Conservation (phyloP, 2,329 filamentous ascomycete genomes). For the Aspergillus japonicus region DNA sequence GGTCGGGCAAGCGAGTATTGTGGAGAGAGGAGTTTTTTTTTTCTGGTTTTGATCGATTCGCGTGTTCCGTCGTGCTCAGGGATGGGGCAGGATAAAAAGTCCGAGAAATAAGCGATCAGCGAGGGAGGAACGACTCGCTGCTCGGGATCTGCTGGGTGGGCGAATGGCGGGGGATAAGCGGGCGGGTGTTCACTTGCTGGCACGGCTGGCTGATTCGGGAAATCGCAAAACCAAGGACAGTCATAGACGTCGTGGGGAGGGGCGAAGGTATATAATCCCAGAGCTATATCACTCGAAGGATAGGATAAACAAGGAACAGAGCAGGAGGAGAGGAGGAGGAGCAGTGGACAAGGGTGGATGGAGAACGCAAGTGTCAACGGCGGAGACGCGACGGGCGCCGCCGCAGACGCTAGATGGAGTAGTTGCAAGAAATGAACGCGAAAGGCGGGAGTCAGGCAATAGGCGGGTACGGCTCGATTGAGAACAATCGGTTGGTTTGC, state of each 20-base stretch:
- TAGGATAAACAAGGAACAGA: conserved; percentile 1
- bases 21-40: neutral
- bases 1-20: neutral
- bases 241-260: conserved; percentile 18
- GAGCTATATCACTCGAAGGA: conserved; percentile 10
- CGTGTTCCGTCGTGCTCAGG: neutral
- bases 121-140: neutral
- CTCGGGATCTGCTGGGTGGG: neutral
- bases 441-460: conserved; percentile 3
- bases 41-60: neutral
- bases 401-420: conserved; percentile 11
- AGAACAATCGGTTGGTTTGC: neutral
- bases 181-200: conserved; percentile 8
- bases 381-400: conserved; percentile 19
- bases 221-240: conserved; percentile 6
- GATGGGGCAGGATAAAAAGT: neutral
- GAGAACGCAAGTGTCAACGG: conserved; percentile 11
- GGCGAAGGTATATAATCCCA: neutral
- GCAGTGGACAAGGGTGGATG: conserved; percentile 5
- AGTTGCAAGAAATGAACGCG: conserved; percentile 7
- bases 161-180: conserved; percentile 2
- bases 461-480: neutral
- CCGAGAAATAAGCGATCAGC: neutral
- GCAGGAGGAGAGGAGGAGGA: neutral
- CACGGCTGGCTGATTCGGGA: neutral